A percentile compares a stretch with the other conserved stretches of the same genome.
phyloP scores from a whole-genome alignment of 306 rosid genomes.

The Vigna angularis region DNA sequence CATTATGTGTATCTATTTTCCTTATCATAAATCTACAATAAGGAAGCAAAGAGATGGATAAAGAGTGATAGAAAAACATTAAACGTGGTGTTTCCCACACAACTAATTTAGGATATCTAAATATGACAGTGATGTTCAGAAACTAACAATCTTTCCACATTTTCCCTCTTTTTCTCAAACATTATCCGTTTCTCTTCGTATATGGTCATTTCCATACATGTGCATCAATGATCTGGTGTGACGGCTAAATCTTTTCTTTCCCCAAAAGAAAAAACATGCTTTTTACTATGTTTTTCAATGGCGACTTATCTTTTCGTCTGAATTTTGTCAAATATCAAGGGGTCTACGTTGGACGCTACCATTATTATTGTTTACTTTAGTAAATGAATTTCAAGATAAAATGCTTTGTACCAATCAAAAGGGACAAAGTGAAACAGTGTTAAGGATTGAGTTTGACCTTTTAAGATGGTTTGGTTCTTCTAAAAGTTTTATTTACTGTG shows the following conservation, averaged over 20 bases:
- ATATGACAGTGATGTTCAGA: slow-evolving; percentile 33
- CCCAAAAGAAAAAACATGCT: not conserved
- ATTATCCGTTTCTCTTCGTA: slow-evolving; percentile 1
- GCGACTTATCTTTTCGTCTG: not conserved
- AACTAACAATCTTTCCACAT: slow-evolving; percentile 12
- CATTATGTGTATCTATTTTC: slow-evolving; percentile 28
- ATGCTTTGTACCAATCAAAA: not conserved
- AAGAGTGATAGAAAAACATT: slow-evolving; percentile 45
- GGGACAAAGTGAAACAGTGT: not conserved
- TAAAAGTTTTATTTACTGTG: not conserved
- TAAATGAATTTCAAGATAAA: not conserved
- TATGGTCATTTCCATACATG: not conserved
- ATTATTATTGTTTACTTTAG: not conserved
- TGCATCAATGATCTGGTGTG: slow-evolving; percentile 16
- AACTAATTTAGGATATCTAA: slow-evolving; percentile 39
- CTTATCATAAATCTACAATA: slow-evolving; percentile 21
- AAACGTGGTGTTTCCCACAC: slow-evolving; percentile 52
- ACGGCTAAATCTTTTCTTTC: not conserved
- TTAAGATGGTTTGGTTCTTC: not conserved
- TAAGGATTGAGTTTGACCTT: not conserved
- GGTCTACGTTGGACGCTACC: not conserved
- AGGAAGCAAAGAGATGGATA: not conserved
- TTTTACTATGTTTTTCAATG: not conserved
- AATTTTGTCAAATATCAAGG: not conserved
- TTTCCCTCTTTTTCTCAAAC: not conserved